Conservation (phyloP, 768 basidiomycete genomes). For the Boletus bicolor region DNA sequence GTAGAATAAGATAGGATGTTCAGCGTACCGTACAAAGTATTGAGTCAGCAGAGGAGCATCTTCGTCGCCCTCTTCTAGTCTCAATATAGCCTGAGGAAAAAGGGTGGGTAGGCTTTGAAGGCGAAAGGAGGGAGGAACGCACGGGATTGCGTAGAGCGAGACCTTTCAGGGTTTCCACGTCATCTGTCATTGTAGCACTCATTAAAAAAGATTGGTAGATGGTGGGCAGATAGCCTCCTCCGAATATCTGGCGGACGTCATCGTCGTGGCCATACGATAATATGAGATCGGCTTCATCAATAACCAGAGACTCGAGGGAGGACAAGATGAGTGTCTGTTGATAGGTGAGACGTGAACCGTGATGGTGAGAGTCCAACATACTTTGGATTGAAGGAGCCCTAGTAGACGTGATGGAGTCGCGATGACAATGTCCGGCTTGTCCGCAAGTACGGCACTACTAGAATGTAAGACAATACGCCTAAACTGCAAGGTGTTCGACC, state of each 20-base stretch:
- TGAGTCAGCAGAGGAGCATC: constrained; percentile 79
- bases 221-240: constrained; percentile 68
- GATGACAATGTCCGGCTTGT: constrained; percentile 76
- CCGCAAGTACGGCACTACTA: constrained; percentile 51
- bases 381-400: constrained; percentile 67
- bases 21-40: constrained; percentile 70
- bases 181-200: constrained; percentile 97
- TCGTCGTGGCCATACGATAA: constrained; percentile 96
- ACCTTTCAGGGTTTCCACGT: constrained; percentile 89
- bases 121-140: constrained; percentile 25
- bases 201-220: constrained; percentile 91
- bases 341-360: background rate
- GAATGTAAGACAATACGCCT: background rate
- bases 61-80: constrained; percentile 84
- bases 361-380: constrained; percentile 22
- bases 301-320: constrained; percentile 80
- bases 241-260: constrained; percentile 72
- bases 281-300: constrained; percentile 97
- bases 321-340: constrained; percentile 59
- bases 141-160: constrained; percentile 86
- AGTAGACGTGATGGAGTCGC: constrained; percentile 75
- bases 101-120: background rate
- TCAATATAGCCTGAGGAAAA: constrained; percentile 66
- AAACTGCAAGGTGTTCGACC: constrained; percentile 12
- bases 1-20: background rate